Base-by-base conservation (phyloP, 257 asterid species). In the Knoxia roxburghii region DNA sequence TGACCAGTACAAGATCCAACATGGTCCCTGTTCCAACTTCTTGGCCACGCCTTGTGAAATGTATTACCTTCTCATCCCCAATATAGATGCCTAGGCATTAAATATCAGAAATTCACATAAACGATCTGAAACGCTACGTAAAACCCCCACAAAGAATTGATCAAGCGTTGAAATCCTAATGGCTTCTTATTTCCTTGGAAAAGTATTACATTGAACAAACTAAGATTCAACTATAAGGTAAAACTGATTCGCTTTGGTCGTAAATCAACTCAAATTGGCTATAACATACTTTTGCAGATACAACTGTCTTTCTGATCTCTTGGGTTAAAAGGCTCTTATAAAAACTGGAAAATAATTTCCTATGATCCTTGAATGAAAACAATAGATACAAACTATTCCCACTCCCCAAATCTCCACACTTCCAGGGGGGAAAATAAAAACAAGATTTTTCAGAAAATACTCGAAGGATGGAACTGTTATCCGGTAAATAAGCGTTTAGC, bases 31-130 rank as follows among this genome's bases (percentile, higher is more conserved):
- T 90, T 24, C 97, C 96, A 17, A 93, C 85, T 80, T 93, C 99
- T 73, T 90, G 96, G 73, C 99, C 97, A 6, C 88, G 99, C 52
- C 99, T 84, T 0, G 97, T 93, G 86, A 93, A 90, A 71, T 93
- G 99, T 52, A 90, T 48, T 21, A 90, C 99, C 76, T 76, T 90
- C 68, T 90, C 54, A 35, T 88, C 95, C 49, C 97, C 99, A 52
- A 88, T 29, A 72, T 84, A 94, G 73, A 94, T 80, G 43, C 99
- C 97, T 94, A 76, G 21, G 73, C 32, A 65, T 54, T 50, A 49
- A 78, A 29, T 62, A 27, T 12, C 20, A 51, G 29, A 1, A 26
- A 17, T 14, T 26, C 48, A 23, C 9, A 54, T 41, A 18, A 27
- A 14, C 5, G n/a, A n/a, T 40, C 9, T 17, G n/a, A 23, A 23